Conservation (phyloP, 352 stramenopile species). For the Phytophthora macrochlamydospora region DNA sequence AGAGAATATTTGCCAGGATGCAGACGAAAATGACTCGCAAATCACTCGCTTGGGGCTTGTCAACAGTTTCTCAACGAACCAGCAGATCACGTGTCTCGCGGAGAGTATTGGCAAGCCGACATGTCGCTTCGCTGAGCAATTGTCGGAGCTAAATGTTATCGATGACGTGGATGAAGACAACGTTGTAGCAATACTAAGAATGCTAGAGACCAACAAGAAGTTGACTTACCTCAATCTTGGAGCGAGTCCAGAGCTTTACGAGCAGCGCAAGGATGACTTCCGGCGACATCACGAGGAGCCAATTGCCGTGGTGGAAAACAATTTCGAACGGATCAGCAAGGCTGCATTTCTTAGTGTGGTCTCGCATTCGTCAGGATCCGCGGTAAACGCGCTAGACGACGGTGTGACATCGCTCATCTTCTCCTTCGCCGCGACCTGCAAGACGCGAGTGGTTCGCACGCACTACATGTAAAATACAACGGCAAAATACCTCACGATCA, state of each 20-base stretch:
- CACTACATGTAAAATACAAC: constrained; percentile 7
- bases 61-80: constrained; percentile 20
- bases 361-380: neutral
- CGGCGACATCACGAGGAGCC: constrained; percentile 25
- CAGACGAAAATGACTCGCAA: constrained; percentile 6
- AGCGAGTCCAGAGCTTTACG: constrained; percentile 19
- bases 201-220: constrained; percentile 29
- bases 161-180: constrained; percentile 30
- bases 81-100: constrained; percentile 20
- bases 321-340: constrained; percentile 16
- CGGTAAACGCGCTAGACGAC: constrained; percentile 19
- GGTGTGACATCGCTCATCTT: constrained; percentile 27
- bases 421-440: constrained; percentile 25
- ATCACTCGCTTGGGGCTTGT: constrained; percentile 26
- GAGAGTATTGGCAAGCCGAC: constrained; percentile 7
- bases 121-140: constrained; percentile 12
- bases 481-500: neutral
- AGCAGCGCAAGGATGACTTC: constrained; percentile 11
- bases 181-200: constrained; percentile 13
- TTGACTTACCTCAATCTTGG: constrained; percentile 33
- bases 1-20: constrained; percentile 9
- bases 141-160: constrained; percentile 31
- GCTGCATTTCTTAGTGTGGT: constrained; percentile 27
- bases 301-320: constrained; percentile 23
- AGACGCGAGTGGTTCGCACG: constrained; percentile 22